Conservation (phyloP, 2,329 filamentous ascomycete species). For the Tolypocladium nubicola region DNA sequence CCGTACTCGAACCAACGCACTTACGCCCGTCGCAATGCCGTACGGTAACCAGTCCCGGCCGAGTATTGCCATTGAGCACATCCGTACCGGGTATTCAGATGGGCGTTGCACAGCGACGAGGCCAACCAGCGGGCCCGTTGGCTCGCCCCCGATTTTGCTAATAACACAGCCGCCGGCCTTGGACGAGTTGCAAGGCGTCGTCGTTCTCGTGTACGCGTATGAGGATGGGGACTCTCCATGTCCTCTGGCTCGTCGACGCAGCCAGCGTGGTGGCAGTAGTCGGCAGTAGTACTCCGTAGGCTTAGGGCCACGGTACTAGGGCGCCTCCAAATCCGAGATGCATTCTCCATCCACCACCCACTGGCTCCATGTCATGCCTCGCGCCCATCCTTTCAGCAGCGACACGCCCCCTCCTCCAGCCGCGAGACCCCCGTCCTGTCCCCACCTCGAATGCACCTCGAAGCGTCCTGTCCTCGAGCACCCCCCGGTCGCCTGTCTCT, state of each 20-base stretch:
- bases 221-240: too few relatives aligned
- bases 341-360: background rate
- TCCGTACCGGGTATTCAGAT: background rate
- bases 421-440: background rate
- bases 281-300: background rate
- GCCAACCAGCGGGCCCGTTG: background rate
- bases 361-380: background rate
- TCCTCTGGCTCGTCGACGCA: background rate
- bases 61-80: background rate
- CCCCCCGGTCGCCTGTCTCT: background rate
- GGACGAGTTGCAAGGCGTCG: background rate
- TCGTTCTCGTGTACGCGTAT: too few relatives aligned
- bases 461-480: background rate
- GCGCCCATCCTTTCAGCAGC: background rate
- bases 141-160: background rate
- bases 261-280: background rate
- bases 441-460: conserved; percentile 1
- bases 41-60: background rate
- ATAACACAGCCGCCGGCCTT: background rate
- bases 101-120: background rate
- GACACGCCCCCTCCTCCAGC: conserved; percentile 1
- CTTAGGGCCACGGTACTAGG: background rate
- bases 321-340: background rate
- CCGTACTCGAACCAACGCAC: background rate
- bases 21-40: background rate